Evolutionary conservation across 2,329 filamentous ascomycete genomes (phyloP), one percentile per base, ranked within the genome.

Genomic region (Colletotrichum plurivorum): DNA sequence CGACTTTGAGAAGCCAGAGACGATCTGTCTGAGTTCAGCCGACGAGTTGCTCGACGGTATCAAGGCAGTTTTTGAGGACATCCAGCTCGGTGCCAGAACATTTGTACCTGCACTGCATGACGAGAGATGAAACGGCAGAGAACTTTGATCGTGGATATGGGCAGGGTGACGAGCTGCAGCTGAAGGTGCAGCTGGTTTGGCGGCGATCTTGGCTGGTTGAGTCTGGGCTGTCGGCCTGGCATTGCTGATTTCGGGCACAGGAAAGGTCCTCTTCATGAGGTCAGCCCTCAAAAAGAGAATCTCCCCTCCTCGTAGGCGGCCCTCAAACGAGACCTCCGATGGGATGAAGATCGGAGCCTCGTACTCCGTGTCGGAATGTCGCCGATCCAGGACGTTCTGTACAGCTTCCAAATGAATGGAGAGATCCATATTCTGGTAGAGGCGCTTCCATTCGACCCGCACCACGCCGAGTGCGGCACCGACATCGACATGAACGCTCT

Each of bases 391-490:
- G 9, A 85, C 71, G 0, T 53, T 6, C 60, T 89, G 85, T 0
- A 86, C 81, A 27, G 79, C 51, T 10, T 77, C 63, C 1, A 89
- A 67, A 71, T 88, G 84, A 0, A 74, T 49, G 0, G 78, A 81
- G 0, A 89, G 77, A 31, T 85, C 78, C 10, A 79, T 69, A 52
- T 90, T 90, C 5, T 82, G 78, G n/a, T 79, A 82, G 0, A 87
- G 72, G 0, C 83, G 80, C 5, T 76, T 70, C 87, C 87, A 90
- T 58, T 87, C 83, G 0, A 80, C 79, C 0, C 72, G 70, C 15
- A 89, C 73, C 0, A 74, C 72, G 0, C 77, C 71, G 1, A 87
- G 45, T 3, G 85, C 85, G 12, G 75, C 69, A 0, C 69, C 45
- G 7, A 79, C 22, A 67, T 87, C 74, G 0, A 89, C 31, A 3